Evolutionary conservation across 2,329 filamentous ascomycete genomes (phyloP).

Genomic region (Claviceps sp.): DNA sequence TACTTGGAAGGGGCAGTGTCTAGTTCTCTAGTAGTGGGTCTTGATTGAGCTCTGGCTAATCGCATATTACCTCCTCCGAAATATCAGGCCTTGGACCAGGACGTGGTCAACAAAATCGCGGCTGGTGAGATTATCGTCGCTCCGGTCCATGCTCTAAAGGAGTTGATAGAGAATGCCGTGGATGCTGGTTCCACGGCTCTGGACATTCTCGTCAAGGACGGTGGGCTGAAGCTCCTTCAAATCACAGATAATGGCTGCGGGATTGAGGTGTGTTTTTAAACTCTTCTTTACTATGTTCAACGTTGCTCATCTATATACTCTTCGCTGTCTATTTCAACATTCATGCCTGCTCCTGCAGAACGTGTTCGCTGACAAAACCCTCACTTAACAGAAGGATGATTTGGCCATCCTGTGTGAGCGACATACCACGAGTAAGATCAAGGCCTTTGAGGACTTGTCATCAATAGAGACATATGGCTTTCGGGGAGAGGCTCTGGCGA

Average conservation of each 20-base stretch:
- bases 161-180: conserved; percentile 91
- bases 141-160: conserved; percentile 89
- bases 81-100: conserved; percentile 63
- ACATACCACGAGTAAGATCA: conserved; percentile 93
- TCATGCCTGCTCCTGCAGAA: not conserved
- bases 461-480: conserved; percentile 96
- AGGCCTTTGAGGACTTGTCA: conserved; percentile 80
- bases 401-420: conserved; percentile 84
- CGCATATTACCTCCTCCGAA: not conserved
- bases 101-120: conserved; percentile 97
- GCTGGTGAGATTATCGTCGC: conserved; percentile 97
- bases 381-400: conserved; percentile 59
- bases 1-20: too few species aligned
- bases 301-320: not conserved
- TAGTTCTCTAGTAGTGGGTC: not conserved
- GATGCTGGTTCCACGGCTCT: conserved; percentile 90
- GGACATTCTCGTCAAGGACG: conserved; percentile 87
- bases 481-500: conserved; percentile 86
- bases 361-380: too few species aligned
- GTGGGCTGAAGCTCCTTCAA: conserved; percentile 85
- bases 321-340: not conserved
- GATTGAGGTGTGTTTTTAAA: conserved; percentile 57
- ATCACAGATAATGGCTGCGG: conserved; percentile 96
- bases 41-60: not conserved
- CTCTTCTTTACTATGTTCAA: not conserved